Conservation (phyloP, 306 rosid genomes). For the Chamaecrista fasciculata region DNA sequence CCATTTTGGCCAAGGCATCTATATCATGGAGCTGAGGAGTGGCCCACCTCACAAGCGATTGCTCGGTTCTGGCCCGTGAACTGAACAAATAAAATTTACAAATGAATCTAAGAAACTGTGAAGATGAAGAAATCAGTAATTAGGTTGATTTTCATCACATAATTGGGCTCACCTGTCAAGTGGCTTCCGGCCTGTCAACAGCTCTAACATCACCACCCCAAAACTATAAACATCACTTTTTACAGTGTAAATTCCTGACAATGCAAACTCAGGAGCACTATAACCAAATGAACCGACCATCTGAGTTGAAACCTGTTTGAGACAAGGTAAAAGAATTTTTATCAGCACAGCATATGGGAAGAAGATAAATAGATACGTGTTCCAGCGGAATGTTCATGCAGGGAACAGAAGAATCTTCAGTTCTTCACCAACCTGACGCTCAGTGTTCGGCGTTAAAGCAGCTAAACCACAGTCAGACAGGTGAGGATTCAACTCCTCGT, state of each 20-base stretch:
- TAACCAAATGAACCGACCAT: slow-evolving; percentile 98
- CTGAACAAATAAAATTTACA: slow-evolving; percentile 37
- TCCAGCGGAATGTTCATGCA: slow-evolving; percentile 16
- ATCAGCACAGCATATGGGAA: neutral
- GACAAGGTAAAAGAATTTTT: slow-evolving; percentile 25
- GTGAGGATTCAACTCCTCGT: slow-evolving; percentile 92
- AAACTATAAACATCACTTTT: slow-evolving; percentile 99
- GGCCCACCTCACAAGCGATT: slow-evolving; percentile 98
- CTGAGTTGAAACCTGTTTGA: slow-evolving; percentile 81
- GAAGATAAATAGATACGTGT: neutral
- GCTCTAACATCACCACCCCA: slow-evolving; percentile 96
- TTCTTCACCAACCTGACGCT: slow-evolving; percentile 57
- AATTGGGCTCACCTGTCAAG: slow-evolving; percentile 68
- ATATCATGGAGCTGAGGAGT: slow-evolving; percentile 97
- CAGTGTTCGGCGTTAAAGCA: slow-evolving; percentile 84
- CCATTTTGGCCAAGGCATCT: slow-evolving; percentile 96
- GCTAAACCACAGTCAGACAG: slow-evolving; percentile 88
- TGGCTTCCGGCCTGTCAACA: slow-evolving; percentile 94
- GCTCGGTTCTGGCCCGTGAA: slow-evolving; percentile 85
- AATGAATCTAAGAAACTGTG: slow-evolving; percentile 17
- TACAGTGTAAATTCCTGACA: slow-evolving; percentile 91
- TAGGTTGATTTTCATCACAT: neutral
- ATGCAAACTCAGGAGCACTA: slow-evolving; percentile 94
- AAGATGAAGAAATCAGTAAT: slow-evolving; percentile 5
- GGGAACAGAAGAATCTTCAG: slow-evolving; percentile 7